Evolutionary conservation across 176 grass and related monocot genomes (phyloP), one percentile per base, ranked within the genome.

Genomic region (Elymus sibiricus): DNA sequence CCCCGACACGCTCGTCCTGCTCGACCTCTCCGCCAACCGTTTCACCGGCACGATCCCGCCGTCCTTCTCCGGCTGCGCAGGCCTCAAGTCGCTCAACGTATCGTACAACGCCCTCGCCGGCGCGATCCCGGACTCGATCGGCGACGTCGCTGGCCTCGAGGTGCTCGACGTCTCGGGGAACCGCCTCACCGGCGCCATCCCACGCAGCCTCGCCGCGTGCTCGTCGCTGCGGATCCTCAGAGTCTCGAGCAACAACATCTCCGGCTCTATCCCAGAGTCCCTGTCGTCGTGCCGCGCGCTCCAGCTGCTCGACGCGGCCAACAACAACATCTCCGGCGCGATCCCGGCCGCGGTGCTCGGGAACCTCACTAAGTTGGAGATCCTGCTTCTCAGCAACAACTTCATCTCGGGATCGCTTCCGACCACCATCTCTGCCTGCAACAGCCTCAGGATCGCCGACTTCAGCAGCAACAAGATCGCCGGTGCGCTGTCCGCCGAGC

Each of bases 401-500:
- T 98, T 92, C 85, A 93, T 98, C 62, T 94, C 90, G 2, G 93
- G 96, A 7, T 34, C 91, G 10, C 84, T 98, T 28, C 93, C 96
- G 46, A 76, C 69, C 67, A 89, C 90, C 12, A 82, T 95, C 28
- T 40, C 92, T 9, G 61, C 88, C 5, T 92, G 90, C 74, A 66
- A 75, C 9, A 84, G 9, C 22, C 87, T 98, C 43, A 86, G 69
- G 80, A 46, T 95, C 27, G 96, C 93, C 55, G 95, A 98, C 28
- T 88, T 98, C 77, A 98, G 93, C 84, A 95, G 93, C 28, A 98
- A 98, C 64, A 95, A 92, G 85, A 80, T 98, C 60, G 62, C 43
- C 10, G 88, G 96, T 19, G n/a, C 5, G 38, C 79, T 98, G 19
- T 90, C 96, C 11, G 63, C 63, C 8, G 55, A 89, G 37, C 73